These are phyloP conservation scores for Toxoplasma gondii DNA, from an alignment of 169 alveolate genomes.

Conservation along the genomic window DNA sequence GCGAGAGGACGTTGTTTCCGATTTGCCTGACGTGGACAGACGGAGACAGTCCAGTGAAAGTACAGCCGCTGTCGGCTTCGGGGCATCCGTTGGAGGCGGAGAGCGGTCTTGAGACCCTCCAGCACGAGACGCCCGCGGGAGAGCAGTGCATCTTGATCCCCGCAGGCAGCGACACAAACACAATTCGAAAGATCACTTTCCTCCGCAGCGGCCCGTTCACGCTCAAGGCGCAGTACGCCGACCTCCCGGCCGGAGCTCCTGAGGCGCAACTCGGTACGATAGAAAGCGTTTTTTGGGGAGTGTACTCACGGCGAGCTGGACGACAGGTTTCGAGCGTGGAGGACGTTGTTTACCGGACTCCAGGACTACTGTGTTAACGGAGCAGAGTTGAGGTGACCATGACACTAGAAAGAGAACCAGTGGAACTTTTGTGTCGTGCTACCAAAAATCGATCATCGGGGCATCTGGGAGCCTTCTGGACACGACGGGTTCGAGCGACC, in stretches of 20 bases:
- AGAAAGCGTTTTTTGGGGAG: too few species aligned
- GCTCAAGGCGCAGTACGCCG: slow-evolving; percentile 42
- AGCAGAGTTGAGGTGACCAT: too few species aligned
- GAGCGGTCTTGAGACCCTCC: background rate
- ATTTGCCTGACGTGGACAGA: slow-evolving; percentile 41
- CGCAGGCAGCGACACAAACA: slow-evolving; percentile 43
- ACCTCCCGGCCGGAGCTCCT: background rate
- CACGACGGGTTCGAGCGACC: too few species aligned
- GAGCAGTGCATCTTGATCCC: slow-evolving; percentile 38
- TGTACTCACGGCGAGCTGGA: background rate
- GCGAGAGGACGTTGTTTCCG: slow-evolving; percentile 46
- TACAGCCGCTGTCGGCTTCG: slow-evolving; percentile 14
- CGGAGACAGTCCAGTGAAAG: slow-evolving; percentile 35
- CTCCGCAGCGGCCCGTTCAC: slow-evolving; percentile 54
- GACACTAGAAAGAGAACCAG: too few species aligned
- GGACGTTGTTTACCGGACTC: too few species aligned
- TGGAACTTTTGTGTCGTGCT: too few species aligned
- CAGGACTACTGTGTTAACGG: too few species aligned
- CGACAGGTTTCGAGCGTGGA: background rate
- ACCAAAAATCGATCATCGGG: too few species aligned
- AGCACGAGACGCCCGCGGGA: background rate
- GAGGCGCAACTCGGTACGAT: slow-evolving; percentile 43
- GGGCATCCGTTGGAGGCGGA: background rate
- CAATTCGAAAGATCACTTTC: slow-evolving; percentile 49
- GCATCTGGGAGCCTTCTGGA: too few species aligned